These are phyloP conservation scores for Colletotrichum sp. DNA, from an alignment of 2,329 filamentous ascomycete genomes.

Conservation along the genomic window DNA sequence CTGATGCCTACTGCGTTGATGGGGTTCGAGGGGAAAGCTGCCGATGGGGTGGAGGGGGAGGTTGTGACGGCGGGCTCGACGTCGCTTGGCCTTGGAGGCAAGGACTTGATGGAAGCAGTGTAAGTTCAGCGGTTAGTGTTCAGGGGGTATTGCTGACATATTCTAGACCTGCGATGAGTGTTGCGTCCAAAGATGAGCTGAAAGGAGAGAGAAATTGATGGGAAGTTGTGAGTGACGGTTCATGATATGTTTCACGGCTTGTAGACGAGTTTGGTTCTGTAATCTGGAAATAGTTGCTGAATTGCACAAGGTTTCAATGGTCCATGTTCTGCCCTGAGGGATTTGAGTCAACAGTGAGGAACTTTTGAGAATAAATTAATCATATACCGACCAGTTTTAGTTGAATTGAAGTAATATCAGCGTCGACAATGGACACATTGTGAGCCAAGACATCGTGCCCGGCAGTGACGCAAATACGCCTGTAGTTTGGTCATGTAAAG, in stretches of 20 bases:
- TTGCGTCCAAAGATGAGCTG: background rate
- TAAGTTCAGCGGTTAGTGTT: background rate
- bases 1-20: constrained; percentile 10
- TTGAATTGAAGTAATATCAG: background rate
- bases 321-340: background rate
- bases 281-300: background rate
- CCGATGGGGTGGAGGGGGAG: background rate
- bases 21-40: background rate
- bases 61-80: background rate
- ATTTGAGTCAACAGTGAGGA: background rate
- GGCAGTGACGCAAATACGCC: background rate
- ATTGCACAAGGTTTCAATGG: background rate
- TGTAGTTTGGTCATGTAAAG: background rate
- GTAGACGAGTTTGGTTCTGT: background rate
- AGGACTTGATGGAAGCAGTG: background rate
- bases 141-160: background rate
- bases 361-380: background rate
- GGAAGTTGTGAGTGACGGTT: background rate
- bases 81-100: background rate
- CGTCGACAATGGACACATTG: background rate
- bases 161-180: background rate
- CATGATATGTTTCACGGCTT: background rate
- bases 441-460: background rate
- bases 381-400: fast-evolving
- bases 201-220: background rate